These are phyloP conservation scores for Dioszegia aurantiaca DNA, from an alignment of 768 basidiomycete genomes.

Conservation along the genomic window DNA sequence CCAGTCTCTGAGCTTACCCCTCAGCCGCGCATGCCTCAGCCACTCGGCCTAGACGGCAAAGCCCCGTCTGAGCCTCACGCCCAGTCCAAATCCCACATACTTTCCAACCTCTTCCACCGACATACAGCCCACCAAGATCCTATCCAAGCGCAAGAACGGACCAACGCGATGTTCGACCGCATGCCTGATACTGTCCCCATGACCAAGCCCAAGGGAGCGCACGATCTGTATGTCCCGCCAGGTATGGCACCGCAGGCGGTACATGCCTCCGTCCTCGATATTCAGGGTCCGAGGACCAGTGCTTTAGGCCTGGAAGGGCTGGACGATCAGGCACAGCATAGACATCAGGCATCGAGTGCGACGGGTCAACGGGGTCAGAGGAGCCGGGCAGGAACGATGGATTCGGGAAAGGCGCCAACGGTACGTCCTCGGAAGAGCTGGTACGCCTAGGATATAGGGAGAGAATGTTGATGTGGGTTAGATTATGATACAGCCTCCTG, in stretches of 20 bases:
- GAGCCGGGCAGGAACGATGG: conserved; percentile 10
- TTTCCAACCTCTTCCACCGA: conserved; percentile 11
- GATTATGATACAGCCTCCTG: conserved; percentile 48
- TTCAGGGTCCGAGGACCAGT: conserved; percentile 24
- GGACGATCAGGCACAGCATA: conserved; percentile 13
- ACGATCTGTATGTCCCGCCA: conserved; percentile 34
- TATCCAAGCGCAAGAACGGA: neutral
- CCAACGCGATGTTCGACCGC: too few species aligned
- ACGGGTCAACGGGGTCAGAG: too few species aligned
- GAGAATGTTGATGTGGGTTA: conserved; percentile 17
- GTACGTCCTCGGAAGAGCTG: conserved; percentile 29
- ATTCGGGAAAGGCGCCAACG: conserved; percentile 32
- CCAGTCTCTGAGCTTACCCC: neutral
- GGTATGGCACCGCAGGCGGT: conserved; percentile 25
- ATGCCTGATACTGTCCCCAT: too few species aligned
- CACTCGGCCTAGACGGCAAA: conserved; percentile 24
- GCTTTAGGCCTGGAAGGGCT: conserved; percentile 34
- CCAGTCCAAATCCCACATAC: conserved; percentile 14
- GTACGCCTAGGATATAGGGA: conserved; percentile 17
- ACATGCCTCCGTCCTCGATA: conserved; percentile 25
- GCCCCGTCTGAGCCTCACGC: conserved; percentile 29
- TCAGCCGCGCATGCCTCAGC: conserved; percentile 37
- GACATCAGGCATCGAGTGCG: neutral
- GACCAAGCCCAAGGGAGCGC: conserved; percentile 18
- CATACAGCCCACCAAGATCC: conserved; percentile 2